Evolutionary conservation across 179 eudicot species (phyloP), one percentile per base, ranked within the genome.

Genomic region (Nepenthes alata): DNA sequence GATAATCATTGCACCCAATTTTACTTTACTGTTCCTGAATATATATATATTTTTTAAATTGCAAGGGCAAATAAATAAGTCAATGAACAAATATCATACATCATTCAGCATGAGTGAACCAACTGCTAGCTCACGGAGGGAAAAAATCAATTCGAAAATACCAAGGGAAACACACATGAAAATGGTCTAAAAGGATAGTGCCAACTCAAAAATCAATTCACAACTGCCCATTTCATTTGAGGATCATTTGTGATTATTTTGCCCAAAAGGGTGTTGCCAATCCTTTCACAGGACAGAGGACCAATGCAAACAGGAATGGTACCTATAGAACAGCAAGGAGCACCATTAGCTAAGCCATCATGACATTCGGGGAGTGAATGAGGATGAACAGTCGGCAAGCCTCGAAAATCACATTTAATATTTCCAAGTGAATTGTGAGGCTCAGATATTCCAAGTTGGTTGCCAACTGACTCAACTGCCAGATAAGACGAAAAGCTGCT

Each of bases 351-450:
- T 58, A 79, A 56, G 68, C 83, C 78, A 55, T 81, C 82, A 53
- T 65, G 76, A 71, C 76, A 76, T 45, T 78, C 85, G 2, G 91
- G 87, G 50, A 76, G 81, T 15, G 96, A 86, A 73, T 77, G 82
- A 61, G 88, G 87, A 78, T 81, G 79, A 72, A 77, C 72, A 67
- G 54, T 70, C 36, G 72, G 65, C 53, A 64, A 35, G 41, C 77
- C 75, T 15, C 55, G 80, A 12, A 68, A 69, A 60, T 70, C 84
- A 69, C 70, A 63, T 13, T 71, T 75, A 49, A 62, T 59, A 36
- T 74, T 83, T 61, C 63, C 66, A 55, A 58, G 70, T 45, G 74
- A 63, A 60, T 64, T 76, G 39, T 72, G 58, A 50, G 82, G 51
- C 56, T 78, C 78, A 35, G 77, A 55, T 47, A 77, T 11, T 70